Base-by-base conservation (phyloP, 1,139 yeast species). In the Yamadazyma membranifaciens region DNA sequence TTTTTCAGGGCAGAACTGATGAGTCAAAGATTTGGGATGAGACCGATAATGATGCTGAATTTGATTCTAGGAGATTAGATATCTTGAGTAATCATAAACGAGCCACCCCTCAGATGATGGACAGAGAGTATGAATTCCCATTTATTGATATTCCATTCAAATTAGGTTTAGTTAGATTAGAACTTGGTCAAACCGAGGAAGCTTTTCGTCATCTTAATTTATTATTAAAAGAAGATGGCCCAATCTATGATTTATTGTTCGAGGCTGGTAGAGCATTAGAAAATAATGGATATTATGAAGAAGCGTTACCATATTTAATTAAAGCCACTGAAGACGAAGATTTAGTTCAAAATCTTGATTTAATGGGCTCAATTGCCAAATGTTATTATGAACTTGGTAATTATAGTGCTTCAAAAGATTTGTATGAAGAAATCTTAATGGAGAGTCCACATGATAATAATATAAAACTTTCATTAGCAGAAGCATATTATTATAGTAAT, bases 11-110 rank as follows among this genome's bases (percentile, higher is more conserved):
- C 9, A 74, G 98, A 49, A 77, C 69, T 26, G 67, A 66, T 17
- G 96, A 92, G 59, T 67, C 70, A 0, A 88, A 84, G 72, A 91
- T 98, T 96, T 92, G 98, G 98, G 88, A 87, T 49, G 89, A 83
- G 26, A 63, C 65, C 10, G 68, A 69, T 10, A 83, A 81, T 47
- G 98, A 92, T 59, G 67, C 87, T 0, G 98, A 92, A 59, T 92
- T 83, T 60, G 94, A 85, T 57, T 46, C 50, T 34, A 72, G 91
- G 54, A 67, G 95, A 45, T 65, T 77, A 26, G 71, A 69, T 20
- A 48, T 56, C 3, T 38, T 67, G 3, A 36, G 47, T 25, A 20
- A 43, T 41, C 36, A 41, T 7, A 38, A 43, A 4, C 58, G 66
- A 2, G 65, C 65, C 4, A 50, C 54, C 10, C 37, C 36, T 1